phyloP scores from a whole-genome alignment of 2,329 filamentous ascomycete species.

The Pezicula neosporulosa region DNA sequence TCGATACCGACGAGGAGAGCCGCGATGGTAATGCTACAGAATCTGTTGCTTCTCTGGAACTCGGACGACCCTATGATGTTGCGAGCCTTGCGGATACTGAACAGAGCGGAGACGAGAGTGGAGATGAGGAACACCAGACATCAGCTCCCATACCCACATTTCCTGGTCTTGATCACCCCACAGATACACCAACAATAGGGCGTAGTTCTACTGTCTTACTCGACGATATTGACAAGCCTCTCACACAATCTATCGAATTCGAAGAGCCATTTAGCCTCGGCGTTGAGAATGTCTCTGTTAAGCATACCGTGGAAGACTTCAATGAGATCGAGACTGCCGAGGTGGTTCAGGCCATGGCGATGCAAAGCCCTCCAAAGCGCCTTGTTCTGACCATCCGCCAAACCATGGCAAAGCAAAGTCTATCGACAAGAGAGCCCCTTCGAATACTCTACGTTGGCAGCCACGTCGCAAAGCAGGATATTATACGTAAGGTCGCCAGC shows the following conservation, averaged over 20 bases:
- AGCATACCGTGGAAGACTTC: conserved; percentile 42
- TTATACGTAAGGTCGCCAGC: conserved; percentile 45
- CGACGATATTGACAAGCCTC: conserved; percentile 24
- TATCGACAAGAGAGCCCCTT: conserved; percentile 42
- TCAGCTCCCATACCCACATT: conserved; percentile 15
- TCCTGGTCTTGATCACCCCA: conserved; percentile 19
- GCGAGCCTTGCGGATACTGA: conserved; percentile 31
- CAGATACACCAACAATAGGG: conserved; percentile 26
- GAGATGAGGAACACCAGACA: conserved; percentile 19
- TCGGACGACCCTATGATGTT: conserved; percentile 29
- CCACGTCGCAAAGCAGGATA: conserved; percentile 34
- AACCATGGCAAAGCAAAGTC: conserved; percentile 43
- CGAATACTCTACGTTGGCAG: conserved; percentile 47
- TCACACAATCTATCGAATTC: conserved; percentile 40
- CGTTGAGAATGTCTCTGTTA: conserved; percentile 39
- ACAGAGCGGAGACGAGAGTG: conserved; percentile 27
- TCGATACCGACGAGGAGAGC: conserved; percentile 30
- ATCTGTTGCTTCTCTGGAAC: conserved; percentile 30
- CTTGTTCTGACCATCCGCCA: conserved; percentile 42
- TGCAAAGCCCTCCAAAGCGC: conserved; percentile 31
- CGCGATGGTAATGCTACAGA: conserved; percentile 29
- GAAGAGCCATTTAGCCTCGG: conserved; percentile 35
- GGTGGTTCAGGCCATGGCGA: conserved; percentile 29
- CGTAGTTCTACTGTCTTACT: conserved; percentile 22
- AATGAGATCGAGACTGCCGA: conserved; percentile 35